phyloP scores from a whole-genome alignment of 2,329 filamentous ascomycete species.

The Colletotrichum magnum region DNA sequence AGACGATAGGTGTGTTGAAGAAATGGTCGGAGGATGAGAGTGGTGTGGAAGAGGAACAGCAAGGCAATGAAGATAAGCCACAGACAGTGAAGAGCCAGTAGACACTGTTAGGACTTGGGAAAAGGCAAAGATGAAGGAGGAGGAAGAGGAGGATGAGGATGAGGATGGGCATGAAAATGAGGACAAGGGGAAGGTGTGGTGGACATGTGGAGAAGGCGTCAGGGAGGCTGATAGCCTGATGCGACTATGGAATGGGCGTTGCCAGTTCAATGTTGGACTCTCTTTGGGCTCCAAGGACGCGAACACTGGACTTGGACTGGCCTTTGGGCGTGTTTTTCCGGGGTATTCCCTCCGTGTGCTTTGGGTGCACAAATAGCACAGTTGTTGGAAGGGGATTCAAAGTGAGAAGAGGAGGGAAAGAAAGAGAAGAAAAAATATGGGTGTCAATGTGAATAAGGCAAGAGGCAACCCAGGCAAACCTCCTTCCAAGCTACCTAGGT shows the following conservation, averaged over 20 bases:
- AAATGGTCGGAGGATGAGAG: neutral
- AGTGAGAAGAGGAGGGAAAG: too few species aligned
- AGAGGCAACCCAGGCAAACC: too few species aligned
- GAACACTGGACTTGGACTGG: neutral
- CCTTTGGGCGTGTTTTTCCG: slow-evolving; percentile 8
- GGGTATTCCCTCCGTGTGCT: slow-evolving; percentile 1
- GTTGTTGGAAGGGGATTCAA: neutral
- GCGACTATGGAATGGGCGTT: slow-evolving; percentile 22
- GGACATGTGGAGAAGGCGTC: slow-evolving; percentile 8
- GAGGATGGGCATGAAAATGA: too few species aligned
- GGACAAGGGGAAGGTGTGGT: too few species aligned
- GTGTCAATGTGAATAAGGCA: too few species aligned
- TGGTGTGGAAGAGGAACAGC: neutral
- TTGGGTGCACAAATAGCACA: neutral
- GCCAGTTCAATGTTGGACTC: neutral
- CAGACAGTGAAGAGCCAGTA: too few species aligned
- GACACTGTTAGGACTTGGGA: too few species aligned
- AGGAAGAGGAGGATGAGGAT: too few species aligned
- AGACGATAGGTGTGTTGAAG: neutral
- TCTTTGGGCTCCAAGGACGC: slow-evolving; percentile 2
- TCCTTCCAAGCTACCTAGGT: too few species aligned
- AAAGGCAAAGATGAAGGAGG: too few species aligned
- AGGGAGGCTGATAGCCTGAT: slow-evolving; percentile 30
- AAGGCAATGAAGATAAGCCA: too few species aligned
- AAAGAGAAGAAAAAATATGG: too few species aligned